phyloP scores from a whole-genome alignment of 2,329 filamentous ascomycete species.

The Septoria petroselini region DNA sequence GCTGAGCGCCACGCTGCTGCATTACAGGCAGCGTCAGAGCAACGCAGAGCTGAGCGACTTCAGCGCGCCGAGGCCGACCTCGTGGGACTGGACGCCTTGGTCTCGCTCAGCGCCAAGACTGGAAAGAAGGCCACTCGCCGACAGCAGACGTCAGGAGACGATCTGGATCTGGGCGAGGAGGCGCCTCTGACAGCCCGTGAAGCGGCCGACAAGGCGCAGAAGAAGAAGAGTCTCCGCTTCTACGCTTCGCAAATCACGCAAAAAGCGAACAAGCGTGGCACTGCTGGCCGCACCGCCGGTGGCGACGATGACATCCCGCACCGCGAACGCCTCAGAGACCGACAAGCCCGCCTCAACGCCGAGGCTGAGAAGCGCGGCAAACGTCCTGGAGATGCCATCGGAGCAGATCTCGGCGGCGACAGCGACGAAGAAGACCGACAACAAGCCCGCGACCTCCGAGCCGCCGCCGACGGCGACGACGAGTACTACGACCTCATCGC shows the following conservation, averaged over 20 bases:
- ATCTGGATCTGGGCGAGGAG: conserved; percentile 93
- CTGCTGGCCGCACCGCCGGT: conserved; percentile 68
- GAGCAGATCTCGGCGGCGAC: conserved; percentile 67
- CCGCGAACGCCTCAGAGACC: conserved; percentile 80
- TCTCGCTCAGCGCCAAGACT: conserved; percentile 40
- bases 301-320: conserved; percentile 83
- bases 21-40: conserved; percentile 54
- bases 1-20: conserved; percentile 51
- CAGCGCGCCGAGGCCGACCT: conserved; percentile 65
- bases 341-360: conserved; percentile 80
- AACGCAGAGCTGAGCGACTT: conserved; percentile 53
- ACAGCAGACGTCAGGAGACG: conserved; percentile 51
- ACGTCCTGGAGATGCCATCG: conserved; percentile 54
- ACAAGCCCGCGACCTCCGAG: conserved; percentile 51
- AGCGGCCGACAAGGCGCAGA: conserved; percentile 79
- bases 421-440: conserved; percentile 63
- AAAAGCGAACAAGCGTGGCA: conserved; percentile 81
- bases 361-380: conserved; percentile 82
- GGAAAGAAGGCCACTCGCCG: conserved; percentile 15
- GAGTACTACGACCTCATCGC: conserved; percentile 92
- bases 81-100: conserved; percentile 65
- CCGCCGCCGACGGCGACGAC: conserved; percentile 56
- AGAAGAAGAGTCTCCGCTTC: conserved; percentile 91
- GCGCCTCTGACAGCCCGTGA: conserved; percentile 71
- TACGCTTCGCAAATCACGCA: conserved; percentile 98